These are phyloP conservation scores for Boechera stricta DNA, from an alignment of 345 rosid genomes.

Conservation along the genomic window DNA sequence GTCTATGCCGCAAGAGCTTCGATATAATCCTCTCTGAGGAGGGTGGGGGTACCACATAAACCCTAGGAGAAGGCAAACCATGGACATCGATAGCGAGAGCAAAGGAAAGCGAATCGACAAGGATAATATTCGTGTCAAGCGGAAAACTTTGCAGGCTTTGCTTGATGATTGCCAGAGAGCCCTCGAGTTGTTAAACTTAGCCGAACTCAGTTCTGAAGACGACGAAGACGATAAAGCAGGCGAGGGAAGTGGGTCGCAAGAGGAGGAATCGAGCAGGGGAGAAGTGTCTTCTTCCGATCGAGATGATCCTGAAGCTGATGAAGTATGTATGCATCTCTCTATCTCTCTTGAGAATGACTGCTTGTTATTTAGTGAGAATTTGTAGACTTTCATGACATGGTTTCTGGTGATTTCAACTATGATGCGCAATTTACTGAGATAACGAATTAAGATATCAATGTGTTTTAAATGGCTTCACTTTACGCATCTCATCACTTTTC, in stretches of 20 bases:
- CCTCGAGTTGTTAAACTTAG: constrained; percentile 56
- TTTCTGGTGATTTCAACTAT: no score
- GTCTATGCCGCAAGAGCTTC: neutral
- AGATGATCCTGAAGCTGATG: constrained; percentile 61
- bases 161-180: constrained; percentile 84
- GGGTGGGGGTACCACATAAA: neutral
- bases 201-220: constrained; percentile 2
- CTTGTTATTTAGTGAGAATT: no score
- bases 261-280: constrained; percentile 16
- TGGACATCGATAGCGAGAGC: neutral
- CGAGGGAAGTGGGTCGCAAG: constrained; percentile 2
- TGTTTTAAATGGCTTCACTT: neutral
- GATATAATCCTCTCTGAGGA: neutral
- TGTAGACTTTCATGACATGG: no score
- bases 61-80: neutral
- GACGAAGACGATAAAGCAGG: constrained; percentile 40
- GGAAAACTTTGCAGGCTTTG: constrained; percentile 66
- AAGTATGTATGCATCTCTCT: constrained; percentile 46
- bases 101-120: constrained; percentile 28
- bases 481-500: neutral
- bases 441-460: no score
- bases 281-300: constrained; percentile 28
- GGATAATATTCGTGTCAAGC: constrained; percentile 65
- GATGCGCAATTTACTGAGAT: no score
- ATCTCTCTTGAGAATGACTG: no score